Percentiles rank a stretch among this genome's conserved stretches.
Conservation (phyloP, 208 protist species). For the Angomonas deanei region DNA sequence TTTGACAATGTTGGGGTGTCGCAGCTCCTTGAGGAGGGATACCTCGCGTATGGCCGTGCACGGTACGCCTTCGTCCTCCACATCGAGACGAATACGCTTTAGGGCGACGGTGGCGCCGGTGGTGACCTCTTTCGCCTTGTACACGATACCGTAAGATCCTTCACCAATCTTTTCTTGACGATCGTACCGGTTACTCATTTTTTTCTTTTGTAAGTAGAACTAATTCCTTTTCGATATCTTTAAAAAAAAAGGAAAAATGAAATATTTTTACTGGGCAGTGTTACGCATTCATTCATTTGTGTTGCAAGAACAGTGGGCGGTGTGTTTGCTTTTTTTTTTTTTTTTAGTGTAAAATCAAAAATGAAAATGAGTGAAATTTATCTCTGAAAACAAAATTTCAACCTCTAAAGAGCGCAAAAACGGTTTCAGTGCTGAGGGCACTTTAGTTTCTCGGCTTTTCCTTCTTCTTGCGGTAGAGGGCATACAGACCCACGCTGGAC, state of each 20-base stretch:
- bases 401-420: not conserved
- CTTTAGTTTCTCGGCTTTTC: slow-evolving; percentile 99
- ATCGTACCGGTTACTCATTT: slow-evolving; percentile 58
- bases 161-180: slow-evolving; percentile 92
- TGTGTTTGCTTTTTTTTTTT: not conserved
- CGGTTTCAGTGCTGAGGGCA: too few species aligned
- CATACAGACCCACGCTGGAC: slow-evolving; percentile 96
- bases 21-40: slow-evolving; percentile 94
- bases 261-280: too few species aligned
- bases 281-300: too few species aligned
- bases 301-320: slow-evolving; percentile 3
- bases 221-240: not conserved
- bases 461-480: slow-evolving; percentile 98
- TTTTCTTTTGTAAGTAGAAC: not conserved
- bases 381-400: not conserved
- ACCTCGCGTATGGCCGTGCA: slow-evolving; percentile 93
- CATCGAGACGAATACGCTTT: slow-evolving; percentile 83
- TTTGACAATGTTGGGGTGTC: slow-evolving; percentile 93
- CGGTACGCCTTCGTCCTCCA: slow-evolving; percentile 90
- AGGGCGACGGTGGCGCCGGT: slow-evolving; percentile 73
- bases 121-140: slow-evolving; percentile 83
- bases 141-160: slow-evolving; percentile 97
- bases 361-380: not conserved
- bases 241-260: not conserved
- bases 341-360: slow-evolving; percentile 6